Evolutionary conservation across 345 rosid species (phyloP).

Genomic region (Pelargonium nanum): DNA sequence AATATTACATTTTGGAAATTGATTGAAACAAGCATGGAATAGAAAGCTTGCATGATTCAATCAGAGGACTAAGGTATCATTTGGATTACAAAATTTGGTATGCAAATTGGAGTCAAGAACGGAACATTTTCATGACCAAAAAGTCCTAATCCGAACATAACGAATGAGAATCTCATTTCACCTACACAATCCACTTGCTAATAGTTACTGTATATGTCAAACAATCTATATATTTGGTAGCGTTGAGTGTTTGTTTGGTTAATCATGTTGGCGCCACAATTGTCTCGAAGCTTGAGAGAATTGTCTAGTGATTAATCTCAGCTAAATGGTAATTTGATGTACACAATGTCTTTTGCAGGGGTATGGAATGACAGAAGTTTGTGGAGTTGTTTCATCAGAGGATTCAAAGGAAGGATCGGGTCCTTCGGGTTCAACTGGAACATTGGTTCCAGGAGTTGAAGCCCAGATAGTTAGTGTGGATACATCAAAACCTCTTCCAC

Average conservation of each 20-base stretch:
- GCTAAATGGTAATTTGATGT: background rate
- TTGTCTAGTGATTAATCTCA: too few relatives aligned
- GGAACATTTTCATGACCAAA: too few relatives aligned
- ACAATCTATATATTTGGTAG: background rate
- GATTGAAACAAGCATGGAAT: background rate
- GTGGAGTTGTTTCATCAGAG: conserved; percentile 26
- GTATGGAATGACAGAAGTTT: conserved; percentile 36
- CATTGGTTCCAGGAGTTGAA: conserved; percentile 30
- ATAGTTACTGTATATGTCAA: too few relatives aligned
- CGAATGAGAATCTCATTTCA: too few relatives aligned
- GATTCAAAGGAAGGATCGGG: conserved; percentile 13
- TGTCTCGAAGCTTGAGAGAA: too few relatives aligned
- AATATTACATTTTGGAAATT: background rate
- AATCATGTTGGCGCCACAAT: too few relatives aligned
- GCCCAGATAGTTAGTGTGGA: conserved; percentile 24
- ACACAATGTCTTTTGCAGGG: conserved; percentile 14
- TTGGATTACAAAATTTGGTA: too few relatives aligned
- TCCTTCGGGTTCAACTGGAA: conserved; percentile 28
- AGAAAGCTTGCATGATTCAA: too few relatives aligned
- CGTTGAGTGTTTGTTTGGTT: background rate
- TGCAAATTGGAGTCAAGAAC: too few relatives aligned
- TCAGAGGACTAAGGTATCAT: too few relatives aligned
- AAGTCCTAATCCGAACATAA: too few relatives aligned
- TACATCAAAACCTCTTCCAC: conserved; percentile 25
- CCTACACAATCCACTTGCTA: too few relatives aligned